phyloP scores from a whole-genome alignment of 345 rosid genomes.

The Dipteronia dyeriana region DNA sequence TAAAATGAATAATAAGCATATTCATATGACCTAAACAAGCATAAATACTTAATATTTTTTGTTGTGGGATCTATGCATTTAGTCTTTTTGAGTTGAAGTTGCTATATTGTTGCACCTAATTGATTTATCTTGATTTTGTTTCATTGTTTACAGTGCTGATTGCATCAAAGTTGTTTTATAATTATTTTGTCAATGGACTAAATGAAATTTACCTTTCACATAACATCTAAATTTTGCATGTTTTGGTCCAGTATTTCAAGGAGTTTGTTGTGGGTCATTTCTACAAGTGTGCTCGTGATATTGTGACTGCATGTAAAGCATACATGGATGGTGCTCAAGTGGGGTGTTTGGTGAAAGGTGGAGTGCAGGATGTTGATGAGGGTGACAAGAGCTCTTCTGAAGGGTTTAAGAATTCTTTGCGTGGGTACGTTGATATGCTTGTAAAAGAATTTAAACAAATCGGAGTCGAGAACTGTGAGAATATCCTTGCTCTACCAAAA shows the following conservation, averaged over 20 bases:
- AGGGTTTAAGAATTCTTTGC: constrained; percentile 45
- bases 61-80: neutral
- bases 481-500: constrained; percentile 26
- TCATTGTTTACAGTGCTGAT: neutral
- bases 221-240: constrained; percentile 7
- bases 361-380: constrained; percentile 51
- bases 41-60: neutral
- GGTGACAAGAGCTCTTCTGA: constrained; percentile 44
- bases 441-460: constrained; percentile 47
- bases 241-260: constrained; percentile 67
- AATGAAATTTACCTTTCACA: neutral
- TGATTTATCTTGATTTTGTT: neutral
- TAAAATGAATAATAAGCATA: neutral
- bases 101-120: neutral
- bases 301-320: constrained; percentile 72
- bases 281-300: constrained; percentile 55
- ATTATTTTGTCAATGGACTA: neutral
- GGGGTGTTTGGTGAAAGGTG: constrained; percentile 57
- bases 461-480: constrained; percentile 49
- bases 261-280: constrained; percentile 77
- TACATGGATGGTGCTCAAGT: constrained; percentile 73
- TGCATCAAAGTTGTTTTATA: neutral
- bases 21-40: constrained; percentile 1
- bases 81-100: constrained; percentile 1
- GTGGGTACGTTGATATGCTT: constrained; percentile 38